phyloP scores from a whole-genome alignment of 164 flowering plant genomes.

The Berberis vulgaris region DNA sequence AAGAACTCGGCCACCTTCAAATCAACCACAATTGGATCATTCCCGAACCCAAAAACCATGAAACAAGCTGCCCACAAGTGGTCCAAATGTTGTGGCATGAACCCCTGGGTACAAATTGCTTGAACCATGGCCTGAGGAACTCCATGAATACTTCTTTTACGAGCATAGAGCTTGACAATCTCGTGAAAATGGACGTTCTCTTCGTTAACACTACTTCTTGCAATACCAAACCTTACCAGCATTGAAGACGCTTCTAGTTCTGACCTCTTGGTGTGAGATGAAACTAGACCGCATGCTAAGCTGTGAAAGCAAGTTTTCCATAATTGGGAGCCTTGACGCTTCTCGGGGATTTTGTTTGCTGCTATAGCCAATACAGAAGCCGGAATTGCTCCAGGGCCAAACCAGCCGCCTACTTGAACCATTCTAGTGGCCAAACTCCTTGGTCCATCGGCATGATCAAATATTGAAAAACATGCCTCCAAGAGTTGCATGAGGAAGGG shows the following conservation, averaged over 20 bases:
- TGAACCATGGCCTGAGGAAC: constrained; percentile 64
- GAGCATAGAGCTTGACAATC: constrained; percentile 59
- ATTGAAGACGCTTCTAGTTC: constrained; percentile 77
- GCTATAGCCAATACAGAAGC: constrained; percentile 51
- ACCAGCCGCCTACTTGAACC: constrained; percentile 89
- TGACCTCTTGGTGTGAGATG: constrained; percentile 49
- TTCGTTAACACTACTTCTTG: constrained; percentile 47
- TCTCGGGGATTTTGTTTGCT: constrained; percentile 58
- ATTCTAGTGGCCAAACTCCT: constrained; percentile 78
- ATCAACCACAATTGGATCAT: constrained; percentile 48
- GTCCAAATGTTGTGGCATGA: constrained; percentile 40
- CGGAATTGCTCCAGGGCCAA: constrained; percentile 77
- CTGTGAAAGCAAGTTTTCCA: constrained; percentile 50
- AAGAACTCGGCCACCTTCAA: constrained; percentile 57
- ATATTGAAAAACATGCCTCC: constrained; percentile 91
- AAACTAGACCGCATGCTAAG: constrained; percentile 55
- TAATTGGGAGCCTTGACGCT: constrained; percentile 25
- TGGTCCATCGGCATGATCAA: constrained; percentile 93
- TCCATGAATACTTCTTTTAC: constrained; percentile 48
- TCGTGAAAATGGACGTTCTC: constrained; percentile 56
- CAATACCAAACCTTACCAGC: constrained; percentile 73
- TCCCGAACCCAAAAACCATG: constrained; percentile 61
- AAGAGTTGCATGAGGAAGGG: constrained; percentile 74
- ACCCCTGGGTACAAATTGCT: constrained; percentile 50
- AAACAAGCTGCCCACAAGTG: constrained; percentile 96